phyloP scores from a whole-genome alignment of 176 grass and related monocot species.

The Zoysia pacifica region DNA sequence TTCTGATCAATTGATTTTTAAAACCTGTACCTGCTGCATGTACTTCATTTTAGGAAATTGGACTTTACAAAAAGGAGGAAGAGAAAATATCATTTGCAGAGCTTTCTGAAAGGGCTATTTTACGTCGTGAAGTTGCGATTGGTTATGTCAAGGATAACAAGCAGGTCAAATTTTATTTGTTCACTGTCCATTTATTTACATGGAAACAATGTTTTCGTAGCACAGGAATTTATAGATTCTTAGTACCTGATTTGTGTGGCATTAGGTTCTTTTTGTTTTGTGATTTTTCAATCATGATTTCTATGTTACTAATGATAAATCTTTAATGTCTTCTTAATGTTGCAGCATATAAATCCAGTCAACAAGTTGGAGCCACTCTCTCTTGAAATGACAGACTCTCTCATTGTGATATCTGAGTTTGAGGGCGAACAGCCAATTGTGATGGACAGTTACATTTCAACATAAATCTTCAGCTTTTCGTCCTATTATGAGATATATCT shows the following conservation, averaged over 20 bases:
- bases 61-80: constrained; percentile 82
- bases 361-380: constrained; percentile 74
- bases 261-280: constrained; percentile 18
- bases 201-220: constrained; percentile 12
- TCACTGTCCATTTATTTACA: constrained; percentile 27
- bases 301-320: constrained; percentile 11
- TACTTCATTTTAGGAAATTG: constrained; percentile 76
- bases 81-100: constrained; percentile 82
- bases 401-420: constrained; percentile 90
- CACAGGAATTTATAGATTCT: not conserved
- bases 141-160: constrained; percentile 81
- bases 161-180: constrained; percentile 57
- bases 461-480: constrained; percentile 19
- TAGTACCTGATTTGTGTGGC: constrained; percentile 24
- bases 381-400: constrained; percentile 78
- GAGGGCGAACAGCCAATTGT: constrained; percentile 68
- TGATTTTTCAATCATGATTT: constrained; percentile 15
- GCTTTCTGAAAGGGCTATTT: constrained; percentile 88
- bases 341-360: constrained; percentile 81
- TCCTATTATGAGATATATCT: constrained; percentile 17
- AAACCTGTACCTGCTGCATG: constrained; percentile 19
- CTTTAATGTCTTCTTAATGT: constrained; percentile 36
- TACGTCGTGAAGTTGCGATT: constrained; percentile 92
- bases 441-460: constrained; percentile 4
- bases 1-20: not conserved